phyloP scores from a whole-genome alignment of 768 basidiomycete genomes.

The Trametes cingulata region DNA sequence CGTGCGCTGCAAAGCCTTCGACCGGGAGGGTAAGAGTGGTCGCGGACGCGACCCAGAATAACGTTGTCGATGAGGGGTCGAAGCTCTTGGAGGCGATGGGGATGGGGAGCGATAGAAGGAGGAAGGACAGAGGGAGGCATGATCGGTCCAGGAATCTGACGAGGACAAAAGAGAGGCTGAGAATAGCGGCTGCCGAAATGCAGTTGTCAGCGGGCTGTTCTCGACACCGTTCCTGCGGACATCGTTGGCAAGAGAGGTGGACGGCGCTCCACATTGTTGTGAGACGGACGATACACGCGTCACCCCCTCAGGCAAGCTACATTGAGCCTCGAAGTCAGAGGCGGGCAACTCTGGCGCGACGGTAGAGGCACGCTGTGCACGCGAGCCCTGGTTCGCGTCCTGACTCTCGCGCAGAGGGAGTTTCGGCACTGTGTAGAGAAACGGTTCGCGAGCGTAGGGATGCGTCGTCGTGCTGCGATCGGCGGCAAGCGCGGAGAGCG shows the following conservation, averaged over 20 bases:
- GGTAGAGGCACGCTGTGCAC: not conserved
- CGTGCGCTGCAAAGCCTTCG: conserved; percentile 7
- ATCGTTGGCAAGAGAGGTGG: not conserved
- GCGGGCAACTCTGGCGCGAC: not conserved
- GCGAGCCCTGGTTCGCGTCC: not conserved
- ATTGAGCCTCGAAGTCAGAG: too few species aligned
- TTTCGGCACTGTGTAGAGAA: conserved; percentile 14
- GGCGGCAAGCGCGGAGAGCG: not conserved
- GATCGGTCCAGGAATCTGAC: not conserved
- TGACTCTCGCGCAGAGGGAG: not conserved
- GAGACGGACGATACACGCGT: not conserved
- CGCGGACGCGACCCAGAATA: not conserved
- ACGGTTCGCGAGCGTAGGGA: conserved; percentile 13
- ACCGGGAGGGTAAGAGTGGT: not conserved
- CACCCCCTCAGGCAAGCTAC: too few species aligned
- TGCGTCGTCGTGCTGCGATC: not conserved
- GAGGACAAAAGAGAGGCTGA: conserved; percentile 1
- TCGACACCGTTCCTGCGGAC: not conserved
- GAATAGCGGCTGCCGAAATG: conserved; percentile 13
- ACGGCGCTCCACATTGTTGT: not conserved
- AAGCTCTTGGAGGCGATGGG: not conserved
- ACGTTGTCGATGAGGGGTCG: not conserved
- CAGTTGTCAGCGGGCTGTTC: conserved; percentile 5
- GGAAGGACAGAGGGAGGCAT: not conserved
- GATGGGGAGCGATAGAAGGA: conserved; percentile 1